Evolutionary conservation across 495 filamentous ascomycete species (phyloP), one percentile per base, ranked within the genome.

Genomic region (Penicilliopsis zonata): DNA sequence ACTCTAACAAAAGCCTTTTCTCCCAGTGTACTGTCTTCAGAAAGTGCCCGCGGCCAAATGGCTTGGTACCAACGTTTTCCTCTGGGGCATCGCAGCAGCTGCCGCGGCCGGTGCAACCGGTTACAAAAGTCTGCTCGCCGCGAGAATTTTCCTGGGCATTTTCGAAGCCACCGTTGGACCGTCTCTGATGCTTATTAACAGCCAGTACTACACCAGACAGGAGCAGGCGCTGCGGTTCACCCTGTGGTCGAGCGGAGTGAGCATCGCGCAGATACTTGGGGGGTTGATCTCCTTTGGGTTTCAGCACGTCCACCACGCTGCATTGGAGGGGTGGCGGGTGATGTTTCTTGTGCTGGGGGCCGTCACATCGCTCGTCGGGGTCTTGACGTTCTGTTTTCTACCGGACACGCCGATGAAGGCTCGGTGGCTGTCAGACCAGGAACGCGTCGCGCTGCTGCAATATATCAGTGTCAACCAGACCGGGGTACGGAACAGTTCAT

Each of bases 401-500:
- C 68, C 68, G 8, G 67, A 71, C 37, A 64, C 47, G 13, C 69
- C 63, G 0, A 43, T 65, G 31, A 52, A 43, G 5, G 63, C 67
- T 8, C 51, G 50, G 17, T 64, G 57, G 31, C 55, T 65, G 21
- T 45, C 34, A 6, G 52, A 61, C 7, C 49, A 59, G 7, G 63
- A 70, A 9, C 58, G 55, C 13, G 34, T 59, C 8, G 49, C 70
- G 30, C 57, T 60, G 23, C 51, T 76, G 12, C 65, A 75, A 46
- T 56, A 69, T 12, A 59, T 73, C 15, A 56, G 65, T 4, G 43
- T 53, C 5, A 73, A 77, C 30, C 55, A 73, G 34, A 67, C 68
- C 13, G 72, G 72, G 27, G 55, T 74, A 5, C 54, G 65, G 26
- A 74, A 72, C 33, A 67, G 63, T 34, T 42, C 48, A n/a, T 74